Conservation (phyloP, 2,329 filamentous ascomycete genomes). For the Fusarium compactum region DNA sequence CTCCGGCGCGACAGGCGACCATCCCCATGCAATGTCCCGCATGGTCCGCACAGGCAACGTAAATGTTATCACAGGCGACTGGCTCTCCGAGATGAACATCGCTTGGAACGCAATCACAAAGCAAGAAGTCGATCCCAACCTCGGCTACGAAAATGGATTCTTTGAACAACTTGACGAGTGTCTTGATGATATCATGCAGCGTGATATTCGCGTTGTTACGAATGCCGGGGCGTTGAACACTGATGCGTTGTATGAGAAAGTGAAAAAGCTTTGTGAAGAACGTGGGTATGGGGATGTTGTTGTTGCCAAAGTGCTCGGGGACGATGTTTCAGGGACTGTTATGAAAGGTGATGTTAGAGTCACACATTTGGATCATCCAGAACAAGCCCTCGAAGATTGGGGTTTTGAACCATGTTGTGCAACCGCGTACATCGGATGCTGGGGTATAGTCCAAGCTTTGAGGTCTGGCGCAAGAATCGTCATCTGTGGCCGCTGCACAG, state of each 20-base stretch:
- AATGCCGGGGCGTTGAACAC: slow-evolving; percentile 58
- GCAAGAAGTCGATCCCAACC: slow-evolving; percentile 48
- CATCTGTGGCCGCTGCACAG: slow-evolving; percentile 62
- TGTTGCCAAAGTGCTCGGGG: slow-evolving; percentile 55
- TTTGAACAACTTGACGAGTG: slow-evolving; percentile 58
- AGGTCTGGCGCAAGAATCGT: slow-evolving; percentile 60
- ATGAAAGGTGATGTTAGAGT: slow-evolving; percentile 33
- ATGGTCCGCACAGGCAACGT: slow-evolving; percentile 50
- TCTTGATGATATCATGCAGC: slow-evolving; percentile 52
- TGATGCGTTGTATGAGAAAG: slow-evolving; percentile 48
- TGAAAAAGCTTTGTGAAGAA: slow-evolving; percentile 48
- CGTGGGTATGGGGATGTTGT: slow-evolving; percentile 48
- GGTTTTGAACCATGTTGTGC: slow-evolving; percentile 45
- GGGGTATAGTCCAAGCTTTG: slow-evolving; percentile 60
- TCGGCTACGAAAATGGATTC: slow-evolving; percentile 55
- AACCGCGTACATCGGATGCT: slow-evolving; percentile 62
- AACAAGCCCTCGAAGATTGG: slow-evolving; percentile 48
- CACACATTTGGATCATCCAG: slow-evolving; percentile 49
- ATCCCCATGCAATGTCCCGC: slow-evolving; percentile 51
- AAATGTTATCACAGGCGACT: slow-evolving; percentile 56
- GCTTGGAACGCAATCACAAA: slow-evolving; percentile 55
- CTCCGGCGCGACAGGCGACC: slow-evolving; percentile 52
- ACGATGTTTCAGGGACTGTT: slow-evolving; percentile 52
- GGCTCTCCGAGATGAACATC: slow-evolving; percentile 64
- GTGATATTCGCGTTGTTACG: slow-evolving; percentile 54